Base-by-base conservation (phyloP, 805 yeast species). In the Kodamaea leandrae region DNA sequence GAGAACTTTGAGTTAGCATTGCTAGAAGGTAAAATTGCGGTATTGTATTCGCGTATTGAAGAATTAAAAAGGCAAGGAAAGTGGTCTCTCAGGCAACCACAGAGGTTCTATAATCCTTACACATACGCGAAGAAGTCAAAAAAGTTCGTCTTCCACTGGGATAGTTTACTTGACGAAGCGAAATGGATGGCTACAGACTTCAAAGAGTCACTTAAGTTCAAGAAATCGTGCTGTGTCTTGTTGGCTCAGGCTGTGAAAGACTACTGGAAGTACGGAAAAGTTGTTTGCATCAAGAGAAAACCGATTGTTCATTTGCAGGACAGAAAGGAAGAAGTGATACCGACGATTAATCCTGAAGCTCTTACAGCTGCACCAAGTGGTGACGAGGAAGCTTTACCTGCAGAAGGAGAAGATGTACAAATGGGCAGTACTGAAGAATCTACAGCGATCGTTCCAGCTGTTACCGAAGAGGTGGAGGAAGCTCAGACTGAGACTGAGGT, bases 71-170 rank as follows among this genome's bases (percentile, higher is more conserved):
- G 95, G 35, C 83, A 83, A 43, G 85, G 86, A 2, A 81, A 86
- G 52, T 93, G 99, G 98, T 83, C 96, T 16, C 67, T 93, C 39
- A 73, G 95, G 39, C 99, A 93, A 58, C 96, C 95, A 0, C 69
- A 75, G 39, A 74, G 77, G 47, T 83, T 73, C 53, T 55, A 71
- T 9, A 95, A 87, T 49, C 96, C 98, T 0, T 76, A 76, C 46
- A 42, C 52, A 3, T 55, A 46, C 28, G 36, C 39, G 23, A 51
- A 50, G 14, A 53, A 57, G 42, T 51, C 41, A 23, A 50, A 48
- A 37, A 58, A 66, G 10, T 57, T 56, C n/a, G 66, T 69, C 21
- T 66, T 80, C 3, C 90, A 86, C 48, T 80, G 95, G 87, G 91
- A 84, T 51, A 63, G 74, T 43, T 47, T 91, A 17, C 47, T 93